Base-by-base conservation (phyloP, 2,329 filamentous ascomycete genomes). In the Aspergillus pseudotamarii region DNA sequence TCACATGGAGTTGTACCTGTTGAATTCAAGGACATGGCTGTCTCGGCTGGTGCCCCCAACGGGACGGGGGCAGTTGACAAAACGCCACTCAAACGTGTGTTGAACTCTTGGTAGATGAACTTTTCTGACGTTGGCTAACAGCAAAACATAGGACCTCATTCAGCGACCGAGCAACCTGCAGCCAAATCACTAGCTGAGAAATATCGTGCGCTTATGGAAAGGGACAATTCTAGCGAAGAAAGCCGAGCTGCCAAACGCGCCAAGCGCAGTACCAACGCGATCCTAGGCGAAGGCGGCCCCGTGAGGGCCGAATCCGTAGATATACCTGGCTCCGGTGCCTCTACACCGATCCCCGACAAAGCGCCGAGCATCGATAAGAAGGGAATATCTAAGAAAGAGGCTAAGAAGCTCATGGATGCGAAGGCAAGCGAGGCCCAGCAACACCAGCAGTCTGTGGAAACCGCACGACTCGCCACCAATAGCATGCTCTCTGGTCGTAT, bases 311-410 rank as follows among this genome's bases (percentile, higher is more conserved):
- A 86, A 16, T 86, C 86, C 28, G 81, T 84, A 14, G 86, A 86
- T 19, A 83, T 87, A 12, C 85, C 85, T 2, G 89, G 87, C 0
- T 87, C 89, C 3, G 87, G 86, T 6, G 82, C 86, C 1, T 83
- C 86, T 11, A 79, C 79, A 2, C 79, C 80, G 10, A 67, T 78
- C 4, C 75, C 70, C 3, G 79, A 81, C n/a, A 72, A 75, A 48
- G 87, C 89, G 1, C 85, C 89, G 0, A 89, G 91, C 59, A 75
- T 82, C 1, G 84, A 87, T 43, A 81, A 81, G 68, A 94, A 93
- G 76, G 84, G 88, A 4, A 84, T 92, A 58, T 91, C 90, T 5
- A 97, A 97, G 83, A 97, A 97, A 80, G 93, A 97, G 76, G 84
- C 90, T 74, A 92, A 90, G 77, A 91, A 89, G 67, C 85, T 90